These are phyloP conservation scores for Neonectria coccinea DNA, from an alignment of 2,329 filamentous ascomycete genomes.

Conservation along the genomic window DNA sequence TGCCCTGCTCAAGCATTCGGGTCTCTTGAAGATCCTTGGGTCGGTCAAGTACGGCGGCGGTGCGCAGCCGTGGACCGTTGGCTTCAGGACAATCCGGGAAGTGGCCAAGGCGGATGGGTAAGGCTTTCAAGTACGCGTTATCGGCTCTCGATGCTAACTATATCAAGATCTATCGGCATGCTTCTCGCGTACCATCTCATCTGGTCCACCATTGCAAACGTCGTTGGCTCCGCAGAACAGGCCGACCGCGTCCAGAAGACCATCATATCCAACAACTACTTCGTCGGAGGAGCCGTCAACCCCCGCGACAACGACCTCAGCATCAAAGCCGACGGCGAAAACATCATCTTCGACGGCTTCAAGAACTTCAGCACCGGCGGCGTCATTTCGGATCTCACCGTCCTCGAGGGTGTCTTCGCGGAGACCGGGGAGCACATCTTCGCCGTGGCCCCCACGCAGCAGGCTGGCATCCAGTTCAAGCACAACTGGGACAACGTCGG, in stretches of 20 bases:
- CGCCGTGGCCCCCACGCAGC: slow-evolving; percentile 67
- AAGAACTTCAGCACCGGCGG: slow-evolving; percentile 78
- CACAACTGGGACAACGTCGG: slow-evolving; percentile 76
- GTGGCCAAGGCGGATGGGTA: slow-evolving; percentile 73
- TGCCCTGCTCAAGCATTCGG: slow-evolving; percentile 55
- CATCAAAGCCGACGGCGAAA: slow-evolving; percentile 65
- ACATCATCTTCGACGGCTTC: slow-evolving; percentile 69
- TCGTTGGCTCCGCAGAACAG: slow-evolving; percentile 71
- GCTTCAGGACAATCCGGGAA: slow-evolving; percentile 69
- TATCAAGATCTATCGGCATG: slow-evolving; percentile 68
- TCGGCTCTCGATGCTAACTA: accelerated
- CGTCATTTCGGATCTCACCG: slow-evolving; percentile 73
- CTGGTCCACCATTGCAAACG: slow-evolving; percentile 71
- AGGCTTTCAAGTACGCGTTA: neutral
- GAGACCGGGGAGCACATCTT: slow-evolving; percentile 72
- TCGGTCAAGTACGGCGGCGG: slow-evolving; percentile 57
- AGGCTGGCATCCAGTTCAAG: slow-evolving; percentile 67
- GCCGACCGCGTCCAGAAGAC: slow-evolving; percentile 66
- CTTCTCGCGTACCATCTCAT: slow-evolving; percentile 73
- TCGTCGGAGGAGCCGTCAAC: slow-evolving; percentile 74
- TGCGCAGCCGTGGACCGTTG: slow-evolving; percentile 60
- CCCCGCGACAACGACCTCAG: slow-evolving; percentile 71
- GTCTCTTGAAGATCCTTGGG: slow-evolving; percentile 54
- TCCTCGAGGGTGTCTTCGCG: slow-evolving; percentile 72
- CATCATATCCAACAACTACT: slow-evolving; percentile 73